Evolutionary conservation across 2,329 filamentous ascomycete genomes (phyloP), one percentile per base, ranked within the genome.

Genomic region (Aspergillus piperis): DNA sequence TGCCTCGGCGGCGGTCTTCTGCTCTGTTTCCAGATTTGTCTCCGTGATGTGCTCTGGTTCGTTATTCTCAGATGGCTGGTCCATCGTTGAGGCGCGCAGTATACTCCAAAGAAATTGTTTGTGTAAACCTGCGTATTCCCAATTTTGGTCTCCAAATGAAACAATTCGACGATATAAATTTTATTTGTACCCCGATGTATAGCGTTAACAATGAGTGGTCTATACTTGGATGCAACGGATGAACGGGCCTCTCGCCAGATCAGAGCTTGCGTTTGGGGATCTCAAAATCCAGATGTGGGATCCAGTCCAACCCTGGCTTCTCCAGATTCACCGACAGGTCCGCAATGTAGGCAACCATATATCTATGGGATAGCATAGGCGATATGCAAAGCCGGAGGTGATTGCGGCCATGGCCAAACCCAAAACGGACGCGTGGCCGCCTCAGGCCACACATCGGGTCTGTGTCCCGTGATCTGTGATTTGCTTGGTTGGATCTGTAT

Each of bases 401-500:
- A 23, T 21, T 32, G 36, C 21, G 41, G 8, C 15, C 10, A 42
- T 21, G 25, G 32, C 39, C 51, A 54, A 23, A 30, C 52, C 52
- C 52, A 21, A 55, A 47, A 21, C 13, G 42, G 41, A 30, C 39
- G 25, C 23, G 13, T 30, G 15, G 10, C 23, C 49, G 62, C 62
- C 62, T 64, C 38, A 64, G 62, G 62, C 62, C 50, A 52, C n/a
- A 44, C 23, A 30, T 8, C 23, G 4, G 27, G n/a, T 21, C n/a
- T 36, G 38, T n/a, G n/a, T n/a, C 41, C 19, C 23, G 23, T 54
- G 59, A 62, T 60, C 59, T 60, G 62, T 62, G 60, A 63, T 61
- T 61, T 59, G 61, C 21, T 54, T 42, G 54, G 8, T 55, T 58
- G 51, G 39, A 42, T 52, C 19, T 42, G 47, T 38, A 13, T 57